Evolutionary conservation across 2,329 filamentous ascomycete genomes (phyloP).

Genomic region (Colletotrichum gigasporum): DNA sequence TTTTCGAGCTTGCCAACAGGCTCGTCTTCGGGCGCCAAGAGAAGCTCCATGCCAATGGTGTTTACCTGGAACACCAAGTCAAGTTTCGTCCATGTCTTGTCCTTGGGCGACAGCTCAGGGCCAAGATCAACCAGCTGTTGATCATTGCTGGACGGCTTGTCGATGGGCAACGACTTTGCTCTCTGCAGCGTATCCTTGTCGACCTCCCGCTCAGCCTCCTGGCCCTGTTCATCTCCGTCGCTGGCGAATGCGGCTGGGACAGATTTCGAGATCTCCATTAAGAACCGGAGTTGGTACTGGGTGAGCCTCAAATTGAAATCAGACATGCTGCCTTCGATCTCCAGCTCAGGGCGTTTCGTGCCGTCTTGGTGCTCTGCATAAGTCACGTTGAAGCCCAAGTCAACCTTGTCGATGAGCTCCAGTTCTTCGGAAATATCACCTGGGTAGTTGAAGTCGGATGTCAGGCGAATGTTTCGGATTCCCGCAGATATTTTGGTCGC

Average conservation of each 20-base stretch:
- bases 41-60: constrained; percentile 87
- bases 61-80: constrained; percentile 91
- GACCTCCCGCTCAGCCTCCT: constrained; percentile 79
- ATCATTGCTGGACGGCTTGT: constrained; percentile 45
- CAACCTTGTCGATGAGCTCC: constrained; percentile 96
- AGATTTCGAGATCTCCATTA: constrained; percentile 86
- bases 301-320: constrained; percentile 91
- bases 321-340: constrained; percentile 91
- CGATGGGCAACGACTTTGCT: constrained; percentile 49
- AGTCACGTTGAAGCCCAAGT: constrained; percentile 90
- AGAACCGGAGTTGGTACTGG: constrained; percentile 88
- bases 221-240: constrained; percentile 75
- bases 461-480: constrained; percentile 90
- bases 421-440: constrained; percentile 81
- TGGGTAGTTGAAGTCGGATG: constrained; percentile 86
- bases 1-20: constrained; percentile 82
- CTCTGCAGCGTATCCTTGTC: constrained; percentile 63
- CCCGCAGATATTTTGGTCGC: constrained; percentile 92
- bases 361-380: constrained; percentile 87
- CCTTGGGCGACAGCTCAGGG: constrained; percentile 75
- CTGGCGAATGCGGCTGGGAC: constrained; percentile 88
- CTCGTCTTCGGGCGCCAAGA: constrained; percentile 77
- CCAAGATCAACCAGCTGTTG: constrained; percentile 62
- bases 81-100: constrained; percentile 88
- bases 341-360: constrained; percentile 84